Percentiles rank a stretch among this genome's conserved stretches.
These are phyloP conservation scores for Fusarium sp. DNA, from an alignment of 2,329 filamentous ascomycete genomes.

Conservation along the genomic window DNA sequence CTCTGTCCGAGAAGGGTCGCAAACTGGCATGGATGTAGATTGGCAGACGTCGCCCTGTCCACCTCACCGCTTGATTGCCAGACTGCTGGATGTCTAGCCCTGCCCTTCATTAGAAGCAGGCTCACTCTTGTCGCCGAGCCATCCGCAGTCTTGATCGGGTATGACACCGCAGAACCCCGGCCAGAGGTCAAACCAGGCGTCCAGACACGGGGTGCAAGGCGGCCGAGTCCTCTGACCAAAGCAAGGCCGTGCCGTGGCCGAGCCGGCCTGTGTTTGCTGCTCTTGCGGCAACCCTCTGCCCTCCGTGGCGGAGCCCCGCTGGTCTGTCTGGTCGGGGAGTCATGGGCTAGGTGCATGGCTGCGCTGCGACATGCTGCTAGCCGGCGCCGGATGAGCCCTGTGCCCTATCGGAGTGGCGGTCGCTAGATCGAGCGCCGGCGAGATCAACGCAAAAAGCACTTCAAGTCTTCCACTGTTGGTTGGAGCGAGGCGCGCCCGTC, in stretches of 20 bases:
- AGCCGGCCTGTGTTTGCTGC: constrained; percentile 20
- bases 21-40: constrained; percentile 12
- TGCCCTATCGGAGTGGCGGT: constrained; percentile 27
- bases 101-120: background rate
- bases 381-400: constrained; percentile 29
- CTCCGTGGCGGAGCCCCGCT: constrained; percentile 27
- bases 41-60: constrained; percentile 11
- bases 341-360: constrained; percentile 12
- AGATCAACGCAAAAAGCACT: constrained; percentile 18
- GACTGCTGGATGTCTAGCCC: constrained; percentile 7
- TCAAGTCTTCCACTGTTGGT: background rate
- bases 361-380: constrained; percentile 16
- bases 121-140: constrained; percentile 12
- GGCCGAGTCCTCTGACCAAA: constrained; percentile 15
- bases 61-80: constrained; percentile 29
- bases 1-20: constrained; percentile 15
- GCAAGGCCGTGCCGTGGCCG: constrained; percentile 19
- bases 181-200: constrained; percentile 8
- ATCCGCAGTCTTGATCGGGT: constrained; percentile 16
- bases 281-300: constrained; percentile 22
- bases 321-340: constrained; percentile 11
- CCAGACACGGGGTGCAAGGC: constrained; percentile 12
- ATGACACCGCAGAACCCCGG: constrained; percentile 9
- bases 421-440: constrained; percentile 23
- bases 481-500: constrained; percentile 7